Base-by-base conservation (phyloP, 129 eudicot species). In the Arctium lappa region DNA sequence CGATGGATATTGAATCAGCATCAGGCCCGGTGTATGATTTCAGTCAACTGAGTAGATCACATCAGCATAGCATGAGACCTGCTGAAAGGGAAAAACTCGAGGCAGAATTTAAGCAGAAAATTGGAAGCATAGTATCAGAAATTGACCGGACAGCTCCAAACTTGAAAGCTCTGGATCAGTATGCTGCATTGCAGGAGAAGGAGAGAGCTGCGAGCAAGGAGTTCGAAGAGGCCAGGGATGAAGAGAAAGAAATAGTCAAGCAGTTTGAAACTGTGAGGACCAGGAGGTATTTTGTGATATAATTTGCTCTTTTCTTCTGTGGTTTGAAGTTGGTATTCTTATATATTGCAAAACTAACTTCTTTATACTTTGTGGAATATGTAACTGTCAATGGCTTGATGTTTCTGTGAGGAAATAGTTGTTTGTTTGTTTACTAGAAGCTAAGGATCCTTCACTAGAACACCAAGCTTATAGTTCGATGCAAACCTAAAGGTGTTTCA, bases 91-190 rank as follows among this genome's bases (percentile, higher is more conserved):
- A 96, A 72, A 96, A 93, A 88, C 85, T 82, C 37, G 99, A 96
- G 76, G 94, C 85, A 9, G 98, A 96, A 65, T 93, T 93, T 75
- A 89, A 85, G 32, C 97, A 93, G 73, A 96, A 93, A 86, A 91
- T 93, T 69, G 91, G 91, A 76, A 87, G 87, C 80, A 77, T 96
- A 74, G 78, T 84, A 13, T 88, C 98, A 30, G 97, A 96, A 82
- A 96, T 96, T 69, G 99, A 91, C 81, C 88, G 90, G 83, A 93
- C 98, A 8, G 97, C 99, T 72, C 99, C 99, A 15, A 96, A 96
- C 85, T 87, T 96, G 75, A 96, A 96, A 89, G 99, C 98, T 76
- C 82, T 96, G 72, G 99, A 96, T 79, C 99, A 96, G 33, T 96
- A 93, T 48, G 97, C 91, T 77, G 93, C 89, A 78, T 87, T 96